Evolutionary conservation across 495 filamentous ascomycete genomes (phyloP), one percentile per base, ranked within the genome.

Genomic region (Xylaria telfairii): DNA sequence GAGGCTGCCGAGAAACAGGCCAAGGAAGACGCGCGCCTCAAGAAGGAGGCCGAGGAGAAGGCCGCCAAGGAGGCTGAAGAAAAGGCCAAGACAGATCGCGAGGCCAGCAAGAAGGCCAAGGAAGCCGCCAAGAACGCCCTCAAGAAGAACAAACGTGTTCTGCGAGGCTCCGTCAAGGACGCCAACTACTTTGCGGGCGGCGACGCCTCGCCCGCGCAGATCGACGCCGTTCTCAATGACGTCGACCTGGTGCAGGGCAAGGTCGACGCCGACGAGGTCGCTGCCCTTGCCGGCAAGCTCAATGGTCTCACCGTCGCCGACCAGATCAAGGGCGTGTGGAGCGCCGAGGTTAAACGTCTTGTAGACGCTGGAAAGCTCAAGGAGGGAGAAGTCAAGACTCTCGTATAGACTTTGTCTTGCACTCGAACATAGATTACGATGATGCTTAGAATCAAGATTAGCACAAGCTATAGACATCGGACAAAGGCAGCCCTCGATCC

Each of bases 101-200:
- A 91, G 70, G 89, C 93, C 75, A 88, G 87, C 81, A 98, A 98
- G 90, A 98, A 99, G 87, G 92, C 93, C 54, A 97, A 97, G 83
- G 96, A 99, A 81, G 96, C 95, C 41, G 94, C 93, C 72, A 99
- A 99, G 90, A 97, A 92, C 79, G 95, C 96, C 4, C 90, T 95
- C 73, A 99, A 99, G 93, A 98, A 98, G 92, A 98, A 99, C 86
- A 97, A 97, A 85, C 91, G 96, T 85, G 93, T 98, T 42, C 87
- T 98, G 69, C 92, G 95, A 78, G 89, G 87, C 41, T 92, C 91
- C 73, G 93, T 96, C 82, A 98, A 98, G 87, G 96, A 98, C 68
- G 93, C 90, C 74, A 97, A 97, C 86, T 99, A 98, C 89, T 92
- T 95, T 72, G 90, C 87, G 32, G 85, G 84, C 12, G 84, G 86